phyloP scores from a whole-genome alignment of 208 protist genomes.

The Vickermania ingenoplastis region DNA sequence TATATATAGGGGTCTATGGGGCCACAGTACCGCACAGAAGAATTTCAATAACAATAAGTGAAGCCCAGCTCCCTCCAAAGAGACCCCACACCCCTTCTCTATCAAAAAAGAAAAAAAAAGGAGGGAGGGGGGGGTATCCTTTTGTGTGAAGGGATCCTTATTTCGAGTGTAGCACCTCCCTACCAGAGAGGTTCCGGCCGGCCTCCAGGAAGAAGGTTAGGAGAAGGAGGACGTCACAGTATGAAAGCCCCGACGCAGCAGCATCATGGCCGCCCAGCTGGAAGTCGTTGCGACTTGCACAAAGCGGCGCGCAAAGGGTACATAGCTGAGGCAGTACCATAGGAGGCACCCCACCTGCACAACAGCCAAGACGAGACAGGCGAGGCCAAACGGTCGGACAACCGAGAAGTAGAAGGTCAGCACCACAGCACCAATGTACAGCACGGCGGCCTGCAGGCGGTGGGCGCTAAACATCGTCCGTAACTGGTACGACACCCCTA shows the following conservation, averaged over 20 bases:
- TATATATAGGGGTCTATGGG: too few species aligned
- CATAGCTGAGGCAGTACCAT: constrained; percentile 88
- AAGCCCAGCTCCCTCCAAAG: too few species aligned
- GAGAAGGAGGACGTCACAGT: background rate
- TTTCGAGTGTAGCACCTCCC: too few species aligned
- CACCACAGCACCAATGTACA: constrained; percentile 59
- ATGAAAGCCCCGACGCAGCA: background rate
- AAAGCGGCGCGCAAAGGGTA: constrained; percentile 70
- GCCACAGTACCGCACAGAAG: too few species aligned
- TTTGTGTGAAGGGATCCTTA: too few species aligned
- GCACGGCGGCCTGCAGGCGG: constrained; percentile 50
- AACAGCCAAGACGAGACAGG: constrained; percentile 48
- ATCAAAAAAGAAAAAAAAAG: too few species aligned
- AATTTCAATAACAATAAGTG: too few species aligned
- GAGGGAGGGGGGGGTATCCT: too few species aligned
- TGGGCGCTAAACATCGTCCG: constrained; percentile 70
- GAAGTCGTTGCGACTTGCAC: background rate
- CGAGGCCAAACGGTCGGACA: constrained; percentile 38
- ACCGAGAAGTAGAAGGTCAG: constrained; percentile 68
- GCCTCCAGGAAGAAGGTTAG: too few species aligned
- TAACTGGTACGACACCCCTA: constrained; percentile 65
- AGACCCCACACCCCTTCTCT: too few species aligned
- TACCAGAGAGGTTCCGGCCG: too few species aligned
- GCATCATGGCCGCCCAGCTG: background rate
- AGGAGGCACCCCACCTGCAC: constrained; percentile 54